Conservation (phyloP, 2,329 filamentous ascomycete species). For the Xylariaceae sp. region DNA sequence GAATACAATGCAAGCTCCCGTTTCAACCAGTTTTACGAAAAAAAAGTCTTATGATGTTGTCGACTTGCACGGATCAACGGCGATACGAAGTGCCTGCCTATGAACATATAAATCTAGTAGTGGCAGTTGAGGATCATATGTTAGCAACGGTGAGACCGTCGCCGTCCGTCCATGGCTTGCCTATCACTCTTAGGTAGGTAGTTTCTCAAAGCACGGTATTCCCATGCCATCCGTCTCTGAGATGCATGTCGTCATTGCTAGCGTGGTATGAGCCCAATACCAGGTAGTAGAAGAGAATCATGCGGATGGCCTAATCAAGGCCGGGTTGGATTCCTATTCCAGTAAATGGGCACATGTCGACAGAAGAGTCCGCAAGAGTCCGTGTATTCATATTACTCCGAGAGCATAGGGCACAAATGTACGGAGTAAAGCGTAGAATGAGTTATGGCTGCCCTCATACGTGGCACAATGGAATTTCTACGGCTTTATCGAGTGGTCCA, state of each 20-base stretch:
- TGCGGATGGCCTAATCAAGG: not conserved
- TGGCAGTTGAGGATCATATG: no score
- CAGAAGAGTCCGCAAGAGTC: no score
- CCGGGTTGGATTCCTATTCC: constrained; percentile 1
- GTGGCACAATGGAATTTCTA: constrained; percentile 14
- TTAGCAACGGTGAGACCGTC: not conserved
- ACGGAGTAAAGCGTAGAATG: not conserved
- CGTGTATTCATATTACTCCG: no score
- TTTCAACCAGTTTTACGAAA: not conserved
- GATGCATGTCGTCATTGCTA: not conserved
- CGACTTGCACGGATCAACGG: not conserved
- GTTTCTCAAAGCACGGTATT: not conserved
- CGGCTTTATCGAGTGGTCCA: not conserved
- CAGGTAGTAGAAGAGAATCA: not conserved
- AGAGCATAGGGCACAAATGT: not conserved
- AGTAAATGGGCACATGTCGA: not conserved
- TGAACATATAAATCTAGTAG: not conserved
- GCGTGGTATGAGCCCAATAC: not conserved
- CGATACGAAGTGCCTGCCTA: not conserved
- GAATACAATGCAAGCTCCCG: constrained; percentile 10
- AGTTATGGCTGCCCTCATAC: constrained; percentile 8
- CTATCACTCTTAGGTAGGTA: no score
- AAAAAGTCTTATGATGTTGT: not conserved
- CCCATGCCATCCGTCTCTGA: not conserved
- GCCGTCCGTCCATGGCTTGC: not conserved